phyloP scores from a whole-genome alignment of 176 grass and related monocot species.

The Luzula sylvatica region DNA sequence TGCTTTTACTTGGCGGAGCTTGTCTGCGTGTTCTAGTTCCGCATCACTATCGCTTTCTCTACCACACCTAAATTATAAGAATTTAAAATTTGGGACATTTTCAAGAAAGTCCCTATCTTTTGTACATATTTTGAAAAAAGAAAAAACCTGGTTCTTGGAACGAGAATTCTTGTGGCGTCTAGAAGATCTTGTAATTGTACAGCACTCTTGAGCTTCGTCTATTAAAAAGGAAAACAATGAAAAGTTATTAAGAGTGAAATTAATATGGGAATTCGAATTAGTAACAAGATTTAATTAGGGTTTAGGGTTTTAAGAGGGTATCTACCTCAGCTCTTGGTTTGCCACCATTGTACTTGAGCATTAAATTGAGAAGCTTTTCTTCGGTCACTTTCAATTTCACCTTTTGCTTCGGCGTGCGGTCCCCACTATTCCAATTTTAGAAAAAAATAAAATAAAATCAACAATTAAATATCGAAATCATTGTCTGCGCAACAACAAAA shows the following conservation, averaged over 20 bases:
- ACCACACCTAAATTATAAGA: slow-evolving; percentile 57
- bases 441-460: slow-evolving; percentile 20
- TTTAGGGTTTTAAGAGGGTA: slow-evolving; percentile 3
- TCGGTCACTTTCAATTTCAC: slow-evolving; percentile 92
- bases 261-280: slow-evolving; percentile 18
- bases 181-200: slow-evolving; percentile 95
- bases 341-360: slow-evolving; percentile 96
- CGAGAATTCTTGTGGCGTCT: slow-evolving; percentile 89
- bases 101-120: no score
- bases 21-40: slow-evolving; percentile 92
- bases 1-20: slow-evolving; percentile 96
- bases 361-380: slow-evolving; percentile 91
- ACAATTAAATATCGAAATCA: not conserved
- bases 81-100: no score
- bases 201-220: slow-evolving; percentile 97
- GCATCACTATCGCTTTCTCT: slow-evolving; percentile 97
- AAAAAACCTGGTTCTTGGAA: slow-evolving; percentile 66
- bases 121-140: no score
- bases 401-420: slow-evolving; percentile 97
- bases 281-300: not conserved
- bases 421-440: slow-evolving; percentile 52
- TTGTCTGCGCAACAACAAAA: not conserved
- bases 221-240: slow-evolving; percentile 24
- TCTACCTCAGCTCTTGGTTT: slow-evolving; percentile 60
- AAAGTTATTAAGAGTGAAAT: slow-evolving; percentile 2